Evolutionary conservation across 2,329 filamentous ascomycete species (phyloP), one percentile per base, ranked within the genome.

Genomic region (Onygenales sp.): DNA sequence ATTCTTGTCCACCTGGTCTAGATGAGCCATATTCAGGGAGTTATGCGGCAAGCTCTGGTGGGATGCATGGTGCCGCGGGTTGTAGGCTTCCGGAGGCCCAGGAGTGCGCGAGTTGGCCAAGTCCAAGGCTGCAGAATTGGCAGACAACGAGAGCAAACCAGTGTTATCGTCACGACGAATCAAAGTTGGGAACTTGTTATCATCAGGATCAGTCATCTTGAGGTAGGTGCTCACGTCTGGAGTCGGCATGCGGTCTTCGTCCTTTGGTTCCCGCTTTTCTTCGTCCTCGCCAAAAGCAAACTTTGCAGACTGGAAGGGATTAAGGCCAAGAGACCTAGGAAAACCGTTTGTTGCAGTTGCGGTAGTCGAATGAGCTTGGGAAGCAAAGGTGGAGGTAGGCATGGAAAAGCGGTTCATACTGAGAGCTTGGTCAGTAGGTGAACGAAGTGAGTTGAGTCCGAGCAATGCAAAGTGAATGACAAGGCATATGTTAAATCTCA

Each of bases 351-450:
- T 65, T 52, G 66, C 69, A 14, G 57, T 61, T 41, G 63, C 60
- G 11, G 62, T 64, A 1, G 67, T 65, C 1, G 67, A 60, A n/a
- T 67, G 66, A 32, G 65, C 54, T 31, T 68, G 61, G 47, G 63
- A 63, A 43, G 61, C 65, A 41, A 69, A 58, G 17, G 66, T 69
- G 36, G 63, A 89, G 50, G 92, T 87, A 35, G 92, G 92, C 87
- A 96, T 91, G 4, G 92, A 96, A 71, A 95, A 95, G 59, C 92
- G 86, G 68, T 95, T 94, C 56, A 85, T 78, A 60, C 89, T 94
- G 62, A 49, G 38, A n/a, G n/a, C 5, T 9, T 17, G 27, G 45
- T 47, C n/a, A 47, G 45, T 36, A 35, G 21, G 7, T n/a, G 11
- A 39, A 36, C 41, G 46, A 49, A 39, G 35, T 27, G 21, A 10